Conservation (phyloP, 345 rosid species). For the Citrus cavaleriei region DNA sequence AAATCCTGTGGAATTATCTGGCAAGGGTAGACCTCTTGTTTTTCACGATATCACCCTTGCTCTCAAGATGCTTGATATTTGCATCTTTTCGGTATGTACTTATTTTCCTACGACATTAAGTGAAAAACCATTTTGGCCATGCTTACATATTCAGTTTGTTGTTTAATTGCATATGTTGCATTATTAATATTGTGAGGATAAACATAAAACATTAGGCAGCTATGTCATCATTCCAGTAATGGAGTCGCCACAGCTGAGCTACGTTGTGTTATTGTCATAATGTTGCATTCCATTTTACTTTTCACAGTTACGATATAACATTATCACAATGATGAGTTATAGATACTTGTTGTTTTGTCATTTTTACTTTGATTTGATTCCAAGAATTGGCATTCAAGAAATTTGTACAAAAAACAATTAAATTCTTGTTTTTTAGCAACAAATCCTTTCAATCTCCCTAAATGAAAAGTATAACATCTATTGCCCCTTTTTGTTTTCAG, state of each 20-base stretch:
- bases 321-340: background rate
- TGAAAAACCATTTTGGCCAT: background rate
- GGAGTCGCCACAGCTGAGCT: no score
- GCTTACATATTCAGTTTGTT: background rate
- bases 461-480: background rate
- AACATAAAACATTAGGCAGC: no score
- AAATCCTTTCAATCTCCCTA: background rate
- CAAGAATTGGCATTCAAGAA: background rate
- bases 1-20: constrained; percentile 88
- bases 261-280: no score
- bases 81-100: constrained; percentile 79
- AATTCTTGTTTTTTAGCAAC: no score
- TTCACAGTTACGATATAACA: no score
- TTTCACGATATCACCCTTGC: constrained; percentile 83
- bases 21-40: constrained; percentile 95
- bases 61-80: constrained; percentile 61
- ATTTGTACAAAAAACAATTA: background rate
- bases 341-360: no score
- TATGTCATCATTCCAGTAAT: no score
- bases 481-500: constrained; percentile 27
- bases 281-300: no score
- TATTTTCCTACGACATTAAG: background rate
- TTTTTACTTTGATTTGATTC: background rate
- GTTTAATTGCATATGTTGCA: background rate
- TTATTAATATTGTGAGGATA: no score